Base-by-base conservation (phyloP, 192 early-diverging fungal species). In the Pecoramyces ruminantium region DNA sequence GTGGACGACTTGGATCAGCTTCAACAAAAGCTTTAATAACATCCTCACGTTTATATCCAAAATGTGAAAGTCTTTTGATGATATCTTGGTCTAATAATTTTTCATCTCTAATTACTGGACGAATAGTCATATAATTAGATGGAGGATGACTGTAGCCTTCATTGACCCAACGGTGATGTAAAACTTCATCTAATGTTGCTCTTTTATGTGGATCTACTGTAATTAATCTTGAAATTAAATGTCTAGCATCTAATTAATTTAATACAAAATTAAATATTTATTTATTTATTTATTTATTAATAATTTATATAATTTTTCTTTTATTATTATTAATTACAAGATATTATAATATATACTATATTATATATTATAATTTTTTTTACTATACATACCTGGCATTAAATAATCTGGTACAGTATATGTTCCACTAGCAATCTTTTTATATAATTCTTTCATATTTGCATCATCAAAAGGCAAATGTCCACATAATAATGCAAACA, bases 391-490 rank as follows among this genome's bases (percentile, higher is more conserved):
- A 87, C 83, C 88, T 82, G 80, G 89, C 85, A 67, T 87, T 85
- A 91, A 82, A 83, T 88, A 88, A 1, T 88, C 89, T 30, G 89
- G 91, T 84, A 87, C 82, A 29, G 82, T 88, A 82, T 90, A 91
- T 17, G 79, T 85, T 77, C 93, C 94, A 80, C 84, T 88, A 40
- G 90, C 91, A 79, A 96, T 96, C 83, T 96, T 96, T 79, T 91
- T 89, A 85, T 94, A 94, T 18, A 96, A 88, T 81, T 93, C 93
- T 80, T 93, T 93, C 83, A 94, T 88, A 80, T 93, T 93, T 25
- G 93, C 92, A 85, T 95, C 93, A 80, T 95, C 94, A 84, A 95
- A 95, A 0, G 94, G 94, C 29, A 93, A 89, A 82, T 94, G 91
- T 1, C 94, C 94, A 83, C 93, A 94, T 13, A 95, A 87, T 82